Conservation (phyloP, 2,329 filamentous ascomycete species). For the Botrytis fragariae region DNA sequence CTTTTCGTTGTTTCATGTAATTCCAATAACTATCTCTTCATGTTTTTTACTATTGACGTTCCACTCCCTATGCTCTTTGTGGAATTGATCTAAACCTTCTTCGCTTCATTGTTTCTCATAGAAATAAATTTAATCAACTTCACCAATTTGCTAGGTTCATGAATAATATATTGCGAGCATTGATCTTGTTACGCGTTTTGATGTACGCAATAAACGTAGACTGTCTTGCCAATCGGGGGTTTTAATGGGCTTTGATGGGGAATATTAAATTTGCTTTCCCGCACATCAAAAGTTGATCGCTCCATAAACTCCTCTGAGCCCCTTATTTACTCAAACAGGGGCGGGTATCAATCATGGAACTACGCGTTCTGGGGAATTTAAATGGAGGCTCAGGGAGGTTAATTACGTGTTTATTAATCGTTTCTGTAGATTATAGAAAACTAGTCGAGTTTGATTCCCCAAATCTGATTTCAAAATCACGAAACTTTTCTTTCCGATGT, state of each 20-base stretch:
- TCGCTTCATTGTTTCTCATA: background rate
- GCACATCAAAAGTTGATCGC: background rate
- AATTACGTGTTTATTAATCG: background rate
- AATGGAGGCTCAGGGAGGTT: background rate
- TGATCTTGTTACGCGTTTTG: background rate
- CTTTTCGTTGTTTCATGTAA: background rate
- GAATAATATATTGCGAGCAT: background rate
- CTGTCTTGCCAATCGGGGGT: background rate
- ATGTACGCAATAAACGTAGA: background rate
- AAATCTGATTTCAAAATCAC: background rate
- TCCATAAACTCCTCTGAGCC: background rate
- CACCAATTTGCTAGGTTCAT: background rate
- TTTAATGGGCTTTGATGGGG: background rate
- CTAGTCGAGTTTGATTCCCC: background rate
- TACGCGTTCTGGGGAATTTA: constrained; percentile 3
- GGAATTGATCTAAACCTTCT: background rate
- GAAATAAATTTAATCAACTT: background rate
- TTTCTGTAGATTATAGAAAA: background rate
- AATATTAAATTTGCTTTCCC: background rate
- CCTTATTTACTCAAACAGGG: background rate
- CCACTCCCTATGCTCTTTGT: too few relatives aligned
- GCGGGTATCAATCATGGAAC: background rate
- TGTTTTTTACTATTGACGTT: background rate
- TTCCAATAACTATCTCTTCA: background rate
- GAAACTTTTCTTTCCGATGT: constrained; percentile 15